Evolutionary conservation across 2,329 filamentous ascomycete species (phyloP), one percentile per base, ranked within the genome.

Genomic region (Fusarium sp.): DNA sequence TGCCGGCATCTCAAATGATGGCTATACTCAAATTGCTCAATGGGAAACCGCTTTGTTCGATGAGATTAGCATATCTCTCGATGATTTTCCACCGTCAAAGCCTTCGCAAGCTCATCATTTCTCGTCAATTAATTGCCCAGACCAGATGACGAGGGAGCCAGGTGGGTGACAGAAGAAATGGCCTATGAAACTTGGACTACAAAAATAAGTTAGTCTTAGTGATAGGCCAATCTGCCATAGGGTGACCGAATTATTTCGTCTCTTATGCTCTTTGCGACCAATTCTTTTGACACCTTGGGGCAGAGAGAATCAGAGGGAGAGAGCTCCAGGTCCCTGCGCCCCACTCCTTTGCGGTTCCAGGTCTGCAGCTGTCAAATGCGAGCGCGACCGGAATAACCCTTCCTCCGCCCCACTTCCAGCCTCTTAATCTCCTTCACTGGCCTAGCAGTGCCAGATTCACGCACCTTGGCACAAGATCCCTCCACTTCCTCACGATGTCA

Each of bases 361-460:
- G 32, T 4, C 16, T 37, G 32, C 32, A 37, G 34, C 32, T 34
- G 32, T 10, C 10, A 37, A 12, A 5, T 12, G 9, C 3, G 1
- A 7, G 0, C 34, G 34, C 5, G 18, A 12, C 2, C 49, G 49
- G 49, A 53, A 5, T 21, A 53, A 53, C 23, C 7, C 1, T 0
- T 3, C 4, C 12, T 20, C 49, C 34, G 49, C 13, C 49, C 49
- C 49, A 53, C 49, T 9, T 42, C 34, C 34, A 53, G 49, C 49
- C 49, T 53, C 49, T 53, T 18, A 40, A 53, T 53, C 34, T 53
- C 49, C 7, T 14, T 28, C 32, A 41, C 23, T 3, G 20, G 49
- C 49, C 49, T 21, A 41, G 41, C 34, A 41, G 41, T n/a, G 49
- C 49, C 37, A 28, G 25, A 25, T 41, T 53, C n/a, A 51, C 49